phyloP scores from a whole-genome alignment of 2,329 filamentous ascomycete genomes.

The Curvularia lunata region DNA sequence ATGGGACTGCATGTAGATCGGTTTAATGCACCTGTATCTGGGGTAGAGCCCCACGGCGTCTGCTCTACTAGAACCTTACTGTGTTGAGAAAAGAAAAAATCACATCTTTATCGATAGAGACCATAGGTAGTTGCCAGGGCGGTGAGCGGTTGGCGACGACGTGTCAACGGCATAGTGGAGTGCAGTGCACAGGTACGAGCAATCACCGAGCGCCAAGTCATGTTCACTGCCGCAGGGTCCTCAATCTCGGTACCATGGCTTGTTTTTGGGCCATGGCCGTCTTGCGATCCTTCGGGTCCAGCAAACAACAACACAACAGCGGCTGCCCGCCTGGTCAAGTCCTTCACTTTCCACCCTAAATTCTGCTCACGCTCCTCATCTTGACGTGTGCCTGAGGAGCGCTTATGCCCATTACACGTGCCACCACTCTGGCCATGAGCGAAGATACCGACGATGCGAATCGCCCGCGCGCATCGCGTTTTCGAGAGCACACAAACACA shows the following conservation, averaged over 20 bases:
- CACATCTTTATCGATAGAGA: no score
- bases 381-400: constrained; percentile 6
- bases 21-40: constrained; percentile 4
- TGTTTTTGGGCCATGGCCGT: constrained; percentile 2
- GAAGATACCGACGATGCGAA: constrained; percentile 30
- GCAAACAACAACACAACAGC: constrained; percentile 8
- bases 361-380: background rate
- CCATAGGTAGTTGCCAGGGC: background rate
- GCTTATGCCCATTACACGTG: constrained; percentile 14
- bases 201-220: constrained; percentile 21
- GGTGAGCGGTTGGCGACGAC: constrained; percentile 12
- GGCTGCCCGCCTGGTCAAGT: background rate
- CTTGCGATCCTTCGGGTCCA: constrained; percentile 5
- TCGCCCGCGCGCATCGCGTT: constrained; percentile 33
- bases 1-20: constrained; percentile 2
- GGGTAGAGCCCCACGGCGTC: background rate
- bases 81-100: background rate
- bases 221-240: constrained; percentile 24
- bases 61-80: background rate
- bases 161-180: constrained; percentile 11
- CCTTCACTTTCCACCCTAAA: constrained; percentile 2
- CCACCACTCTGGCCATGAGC: constrained; percentile 20
- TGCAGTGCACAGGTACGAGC: constrained; percentile 9
- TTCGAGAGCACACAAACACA: constrained; percentile 42
- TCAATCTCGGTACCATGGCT: constrained; percentile 8